Evolutionary conservation across 1,139 yeast genomes (phyloP).

Genomic region (Lodderomyces beijingensis): DNA sequence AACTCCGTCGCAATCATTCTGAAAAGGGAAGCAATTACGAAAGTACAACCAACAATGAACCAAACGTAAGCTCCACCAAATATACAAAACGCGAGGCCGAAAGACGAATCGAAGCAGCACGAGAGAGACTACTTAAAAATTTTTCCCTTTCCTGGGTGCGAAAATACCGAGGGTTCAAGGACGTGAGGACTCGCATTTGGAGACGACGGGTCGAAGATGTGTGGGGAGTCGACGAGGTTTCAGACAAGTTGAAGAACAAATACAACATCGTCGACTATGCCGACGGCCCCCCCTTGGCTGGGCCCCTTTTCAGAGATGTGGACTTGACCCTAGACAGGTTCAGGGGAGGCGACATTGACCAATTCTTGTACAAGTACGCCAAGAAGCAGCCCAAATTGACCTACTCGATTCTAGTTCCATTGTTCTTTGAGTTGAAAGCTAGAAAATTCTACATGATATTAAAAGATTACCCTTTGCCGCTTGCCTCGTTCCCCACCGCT

Average conservation of each 20-base stretch:
- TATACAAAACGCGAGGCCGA: constrained; percentile 23
- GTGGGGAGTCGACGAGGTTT: constrained; percentile 38
- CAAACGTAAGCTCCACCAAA: background rate
- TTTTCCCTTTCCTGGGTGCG: constrained; percentile 70
- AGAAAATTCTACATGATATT: constrained; percentile 29
- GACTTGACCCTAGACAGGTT: constrained; percentile 30
- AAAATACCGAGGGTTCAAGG: constrained; percentile 26
- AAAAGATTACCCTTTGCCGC: constrained; percentile 41
- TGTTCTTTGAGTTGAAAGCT: constrained; percentile 27
- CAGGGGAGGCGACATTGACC: constrained; percentile 28
- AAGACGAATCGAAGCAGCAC: constrained; percentile 30
- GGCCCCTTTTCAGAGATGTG: constrained; percentile 27
- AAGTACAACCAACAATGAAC: background rate
- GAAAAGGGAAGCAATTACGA: background rate
- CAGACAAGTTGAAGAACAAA: constrained; percentile 26
- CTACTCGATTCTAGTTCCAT: constrained; percentile 39
- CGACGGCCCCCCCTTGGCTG: constrained; percentile 34
- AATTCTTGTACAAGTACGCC: constrained; percentile 34
- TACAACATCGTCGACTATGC: constrained; percentile 34
- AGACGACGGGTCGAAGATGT: constrained; percentile 19
- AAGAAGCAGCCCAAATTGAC: constrained; percentile 39
- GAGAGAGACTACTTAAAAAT: constrained; percentile 35
- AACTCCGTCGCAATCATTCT: background rate
- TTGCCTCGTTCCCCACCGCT: constrained; percentile 37
- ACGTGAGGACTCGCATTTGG: constrained; percentile 25